Base-by-base conservation (phyloP, 1,284 basidiomycete genomes). In the Tilletia caries region DNA sequence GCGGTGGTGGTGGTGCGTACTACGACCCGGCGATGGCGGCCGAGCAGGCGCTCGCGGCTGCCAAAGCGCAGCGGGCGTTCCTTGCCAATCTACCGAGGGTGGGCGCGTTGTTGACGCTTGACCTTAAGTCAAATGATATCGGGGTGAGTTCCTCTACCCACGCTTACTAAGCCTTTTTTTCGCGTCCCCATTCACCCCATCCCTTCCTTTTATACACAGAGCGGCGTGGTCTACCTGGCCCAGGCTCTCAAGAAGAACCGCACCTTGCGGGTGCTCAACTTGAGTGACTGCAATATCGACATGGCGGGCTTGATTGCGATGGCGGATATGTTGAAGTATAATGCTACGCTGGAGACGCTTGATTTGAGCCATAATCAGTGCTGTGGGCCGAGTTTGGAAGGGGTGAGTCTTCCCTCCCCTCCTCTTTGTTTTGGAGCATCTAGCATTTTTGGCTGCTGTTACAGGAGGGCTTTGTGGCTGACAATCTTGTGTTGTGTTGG, bases 161-260 rank as follows among this genome's bases (percentile, higher is more conserved):
- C n/a, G n/a, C n/a, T n/a, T n/a, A 33, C 25, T 44, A 6, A n/a
- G 15, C 4, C 1, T 37, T 43, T 6, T 4, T 27, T 20, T 5
- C 6, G 1, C 32, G 2, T 29, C 33, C 33, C 18, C 23, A 1
- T 41, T 41, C 5, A n/a, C 29, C n/a, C 3, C 18, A 8, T 29
- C n/a, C n/a, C 58, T 6, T 3, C 3, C 2, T 32, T 34, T 2
- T 1, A 3, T 15, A 15, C 15, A 1, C 18, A 62, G 58, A 62
- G 71, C 66, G 94, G 95, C 0, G 90, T 97, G 29, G 89, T 88
- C 0, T 96, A 96, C 82, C 89, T 98, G 50, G 91, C 93, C 0
- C 94, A 97, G 84, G 95, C 97, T 0, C 85, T 98, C 72, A 98
- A 97, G 83, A 89, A 95, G 52, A 98, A 98, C 83, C 87, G 94